Conservation (phyloP, 1,139 yeast genomes). For the Magnusiomyces paraingens region DNA sequence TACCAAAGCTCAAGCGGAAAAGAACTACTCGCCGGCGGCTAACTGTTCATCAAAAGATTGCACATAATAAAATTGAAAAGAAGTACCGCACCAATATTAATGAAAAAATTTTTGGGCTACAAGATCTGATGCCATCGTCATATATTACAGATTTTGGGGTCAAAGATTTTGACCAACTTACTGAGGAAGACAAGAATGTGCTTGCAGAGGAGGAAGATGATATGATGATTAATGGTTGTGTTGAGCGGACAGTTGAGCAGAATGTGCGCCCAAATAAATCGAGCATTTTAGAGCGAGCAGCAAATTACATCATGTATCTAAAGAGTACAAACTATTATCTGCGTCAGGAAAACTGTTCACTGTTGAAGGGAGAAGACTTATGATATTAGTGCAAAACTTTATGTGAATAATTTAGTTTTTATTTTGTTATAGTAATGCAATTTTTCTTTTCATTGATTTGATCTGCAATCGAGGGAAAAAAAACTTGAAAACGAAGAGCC, state of each 20-base stretch:
- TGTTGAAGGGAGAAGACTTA: no score
- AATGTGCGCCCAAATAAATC: conserved; percentile 11
- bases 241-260: not conserved
- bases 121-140: conserved; percentile 22
- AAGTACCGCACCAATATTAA: conserved; percentile 67
- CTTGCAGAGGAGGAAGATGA: conserved; percentile 4
- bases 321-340: conserved; percentile 3
- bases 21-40: conserved; percentile 52
- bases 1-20: conserved; percentile 30
- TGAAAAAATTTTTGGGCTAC: conserved; percentile 61
- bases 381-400: no score
- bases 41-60: conserved; percentile 58
- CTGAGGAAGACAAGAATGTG: not conserved
- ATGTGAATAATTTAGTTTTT: no score
- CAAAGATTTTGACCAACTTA: not conserved
- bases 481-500: no score
- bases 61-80: conserved; percentile 65
- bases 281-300: conserved; percentile 12
- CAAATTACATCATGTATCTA: conserved; percentile 8
- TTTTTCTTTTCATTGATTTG: no score
- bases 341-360: not conserved
- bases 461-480: no score
- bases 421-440: no score
- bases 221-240: not conserved
- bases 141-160: not conserved